Percentiles rank a stretch among this genome's conserved stretches.
phyloP scores from a whole-genome alignment of 306 rosid genomes.

The Malus orientalis region DNA sequence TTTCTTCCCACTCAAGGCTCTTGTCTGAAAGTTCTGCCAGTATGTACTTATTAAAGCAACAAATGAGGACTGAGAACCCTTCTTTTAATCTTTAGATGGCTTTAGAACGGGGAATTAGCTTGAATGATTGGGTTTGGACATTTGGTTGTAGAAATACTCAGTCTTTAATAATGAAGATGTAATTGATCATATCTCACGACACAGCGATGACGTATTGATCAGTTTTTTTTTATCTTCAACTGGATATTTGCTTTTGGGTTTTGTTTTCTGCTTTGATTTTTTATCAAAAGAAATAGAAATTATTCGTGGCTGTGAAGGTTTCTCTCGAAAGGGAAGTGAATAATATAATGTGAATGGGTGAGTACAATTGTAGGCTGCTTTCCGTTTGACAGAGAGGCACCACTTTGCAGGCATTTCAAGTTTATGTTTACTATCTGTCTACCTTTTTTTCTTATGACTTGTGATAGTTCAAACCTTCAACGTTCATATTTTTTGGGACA shows the following conservation, averaged over 20 bases:
- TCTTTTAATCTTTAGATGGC: neutral
- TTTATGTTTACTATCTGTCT: neutral
- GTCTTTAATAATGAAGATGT: too few species aligned
- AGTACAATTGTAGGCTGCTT: neutral
- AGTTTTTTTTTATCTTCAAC: neutral
- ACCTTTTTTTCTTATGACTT: too few species aligned
- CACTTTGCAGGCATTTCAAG: slow-evolving; percentile 28
- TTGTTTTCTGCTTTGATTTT: neutral
- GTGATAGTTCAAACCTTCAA: neutral
- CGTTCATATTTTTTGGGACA: too few species aligned
- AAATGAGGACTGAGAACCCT: neutral
- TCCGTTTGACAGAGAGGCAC: neutral
- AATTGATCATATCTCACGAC: too few species aligned
- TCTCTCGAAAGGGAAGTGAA: neutral
- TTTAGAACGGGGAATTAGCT: too few species aligned
- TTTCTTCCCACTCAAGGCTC: neutral
- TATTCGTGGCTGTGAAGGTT: neutral
- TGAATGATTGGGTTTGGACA: too few species aligned
- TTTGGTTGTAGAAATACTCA: too few species aligned
- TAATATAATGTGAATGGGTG: slow-evolving; percentile 2
- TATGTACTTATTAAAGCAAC: neutral
- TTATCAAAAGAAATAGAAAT: neutral
- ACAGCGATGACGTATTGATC: rapidly evolving
- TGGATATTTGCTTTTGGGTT: neutral
- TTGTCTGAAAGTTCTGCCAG: neutral